phyloP scores from a whole-genome alignment of 1,139 yeast genomes.

The Diutina pseudorugosa region DNA sequence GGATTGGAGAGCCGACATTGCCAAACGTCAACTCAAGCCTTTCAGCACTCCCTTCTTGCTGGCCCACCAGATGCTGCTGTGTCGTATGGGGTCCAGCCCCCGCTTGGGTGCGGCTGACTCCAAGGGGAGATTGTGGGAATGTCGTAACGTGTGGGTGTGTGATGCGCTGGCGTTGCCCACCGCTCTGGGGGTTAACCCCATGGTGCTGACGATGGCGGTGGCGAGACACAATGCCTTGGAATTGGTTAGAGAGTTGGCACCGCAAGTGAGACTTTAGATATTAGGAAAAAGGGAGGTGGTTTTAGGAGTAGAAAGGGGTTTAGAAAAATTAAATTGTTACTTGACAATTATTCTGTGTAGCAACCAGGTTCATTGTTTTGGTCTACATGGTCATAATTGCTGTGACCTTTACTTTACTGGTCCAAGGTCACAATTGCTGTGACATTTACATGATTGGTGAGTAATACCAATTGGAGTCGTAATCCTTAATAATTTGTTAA shows the following conservation, averaged over 20 bases:
- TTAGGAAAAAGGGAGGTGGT: neutral
- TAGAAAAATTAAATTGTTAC: too few relatives aligned
- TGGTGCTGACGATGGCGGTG: neutral
- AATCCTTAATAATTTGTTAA: too few relatives aligned
- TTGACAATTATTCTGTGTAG: too few relatives aligned
- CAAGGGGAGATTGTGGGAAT: neutral
- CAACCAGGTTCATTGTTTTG: too few relatives aligned
- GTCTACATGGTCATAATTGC: too few relatives aligned
- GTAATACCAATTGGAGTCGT: too few relatives aligned
- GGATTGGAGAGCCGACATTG: conserved; percentile 27
- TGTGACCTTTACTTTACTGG: too few relatives aligned
- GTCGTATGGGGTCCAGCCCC: neutral
- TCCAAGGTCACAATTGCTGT: too few relatives aligned
- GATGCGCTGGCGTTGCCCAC: conserved; percentile 3
- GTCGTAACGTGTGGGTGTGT: neutral
- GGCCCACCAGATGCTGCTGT: conserved; percentile 3
- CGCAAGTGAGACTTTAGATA: neutral
- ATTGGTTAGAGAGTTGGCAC: neutral
- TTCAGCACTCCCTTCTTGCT: conserved; percentile 6
- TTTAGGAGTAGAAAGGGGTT: too few relatives aligned
- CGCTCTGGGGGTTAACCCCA: conserved; percentile 2
- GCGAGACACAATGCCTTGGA: neutral
- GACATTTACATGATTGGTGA: too few relatives aligned
- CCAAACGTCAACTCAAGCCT: conserved; percentile 14
- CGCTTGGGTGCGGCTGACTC: neutral